Evolutionary conservation across 2,329 filamentous ascomycete genomes (phyloP).

Genomic region (Alternaria gansuensis): DNA sequence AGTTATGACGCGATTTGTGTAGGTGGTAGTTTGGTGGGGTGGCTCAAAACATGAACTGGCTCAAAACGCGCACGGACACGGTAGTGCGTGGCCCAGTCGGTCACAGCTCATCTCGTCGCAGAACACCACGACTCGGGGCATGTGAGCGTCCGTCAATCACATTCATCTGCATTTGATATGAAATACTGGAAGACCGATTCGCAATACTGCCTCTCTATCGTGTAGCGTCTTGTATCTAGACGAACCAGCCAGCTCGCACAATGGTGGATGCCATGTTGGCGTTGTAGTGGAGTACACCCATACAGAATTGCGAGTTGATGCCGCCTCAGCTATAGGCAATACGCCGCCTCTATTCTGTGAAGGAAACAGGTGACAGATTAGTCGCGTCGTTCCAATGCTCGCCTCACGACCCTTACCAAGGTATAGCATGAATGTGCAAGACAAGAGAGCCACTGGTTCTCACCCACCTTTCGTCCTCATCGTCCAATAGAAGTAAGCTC

Average conservation of each 20-base stretch:
- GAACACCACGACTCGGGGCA: neutral
- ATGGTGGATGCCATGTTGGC: neutral
- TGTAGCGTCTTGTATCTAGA: rapidly evolving
- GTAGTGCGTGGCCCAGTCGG: neutral
- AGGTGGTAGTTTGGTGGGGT: too few relatives aligned
- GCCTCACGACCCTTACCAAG: neutral
- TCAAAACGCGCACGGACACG: too few relatives aligned
- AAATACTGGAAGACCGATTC: neutral
- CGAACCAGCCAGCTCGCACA: neutral
- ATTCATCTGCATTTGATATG: neutral
- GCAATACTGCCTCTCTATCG: neutral
- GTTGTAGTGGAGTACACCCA: neutral
- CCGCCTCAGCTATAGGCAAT: neutral
- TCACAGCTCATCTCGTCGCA: neutral
- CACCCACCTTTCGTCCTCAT: neutral
- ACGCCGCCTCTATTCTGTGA: neutral
- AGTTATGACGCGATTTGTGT: too few relatives aligned
- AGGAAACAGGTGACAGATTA: neutral
- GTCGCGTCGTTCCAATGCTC: neutral
- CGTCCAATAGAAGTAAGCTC: neutral
- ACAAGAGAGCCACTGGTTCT: neutral
- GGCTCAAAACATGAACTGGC: too few relatives aligned
- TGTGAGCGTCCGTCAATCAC: neutral
- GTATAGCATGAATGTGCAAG: neutral
- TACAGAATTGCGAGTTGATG: neutral